phyloP scores from a whole-genome alignment of 805 yeast species.

The Cyberlindnera euphorbiae region DNA sequence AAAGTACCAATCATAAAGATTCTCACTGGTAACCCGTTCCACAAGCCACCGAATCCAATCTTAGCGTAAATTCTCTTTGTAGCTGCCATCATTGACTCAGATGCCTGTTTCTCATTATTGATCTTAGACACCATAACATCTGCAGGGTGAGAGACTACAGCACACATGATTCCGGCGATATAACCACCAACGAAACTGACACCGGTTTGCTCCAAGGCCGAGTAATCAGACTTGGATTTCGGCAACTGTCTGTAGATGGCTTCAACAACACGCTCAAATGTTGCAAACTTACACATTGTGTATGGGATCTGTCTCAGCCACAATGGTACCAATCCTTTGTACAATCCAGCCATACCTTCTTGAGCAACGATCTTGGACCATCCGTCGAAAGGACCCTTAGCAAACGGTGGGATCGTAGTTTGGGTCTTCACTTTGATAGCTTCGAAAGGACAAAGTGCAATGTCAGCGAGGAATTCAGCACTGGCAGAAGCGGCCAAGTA shows the following conservation, averaged over 20 bases:
- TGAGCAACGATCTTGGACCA: constrained; percentile 56
- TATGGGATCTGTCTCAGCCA: constrained; percentile 99
- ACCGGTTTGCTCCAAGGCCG: constrained; percentile 79
- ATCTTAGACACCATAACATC: constrained; percentile 96
- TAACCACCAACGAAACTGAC: constrained; percentile 95
- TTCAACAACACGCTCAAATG: constrained; percentile 89
- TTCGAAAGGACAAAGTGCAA: constrained; percentile 89
- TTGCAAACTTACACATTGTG: constrained; percentile 95
- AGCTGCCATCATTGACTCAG: constrained; percentile 65
- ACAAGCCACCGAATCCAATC: constrained; percentile 86
- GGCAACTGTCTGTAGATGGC: constrained; percentile 71
- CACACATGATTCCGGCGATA: constrained; percentile 96
- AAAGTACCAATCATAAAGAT: constrained; percentile 96
- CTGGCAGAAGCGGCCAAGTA: constrained; percentile 84
- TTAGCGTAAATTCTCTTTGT: constrained; percentile 71
- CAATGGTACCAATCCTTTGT: constrained; percentile 85
- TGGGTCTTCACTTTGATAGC: constrained; percentile 93
- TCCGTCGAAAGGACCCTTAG: constrained; percentile 59
- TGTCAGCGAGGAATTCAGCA: constrained; percentile 91
- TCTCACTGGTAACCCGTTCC: constrained; percentile 95
- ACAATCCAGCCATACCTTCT: constrained; percentile 72
- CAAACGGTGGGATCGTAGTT: constrained; percentile 86
- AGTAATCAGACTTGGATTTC: constrained; percentile 64
- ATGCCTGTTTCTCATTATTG: constrained; percentile 62
- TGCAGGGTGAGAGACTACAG: constrained; percentile 96